A percentile compares a stretch with the other conserved stretches of the same genome.
These are phyloP conservation scores for Triticum timopheevii DNA, from an alignment of 176 grass and related monocot species.

Conservation along the genomic window DNA sequence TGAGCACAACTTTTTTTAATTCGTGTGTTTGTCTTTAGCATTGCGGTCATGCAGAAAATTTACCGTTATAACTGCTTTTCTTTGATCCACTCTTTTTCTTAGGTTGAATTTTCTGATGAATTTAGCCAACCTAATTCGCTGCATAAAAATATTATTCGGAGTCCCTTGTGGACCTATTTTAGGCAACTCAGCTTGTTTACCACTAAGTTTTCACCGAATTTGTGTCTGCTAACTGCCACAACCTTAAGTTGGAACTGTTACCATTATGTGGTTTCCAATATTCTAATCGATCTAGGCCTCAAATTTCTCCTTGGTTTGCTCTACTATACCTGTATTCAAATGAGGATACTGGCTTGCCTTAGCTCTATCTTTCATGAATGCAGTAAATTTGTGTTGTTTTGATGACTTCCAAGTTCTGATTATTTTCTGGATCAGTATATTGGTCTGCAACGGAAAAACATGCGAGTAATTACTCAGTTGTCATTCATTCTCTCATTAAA, in stretches of 20 bases:
- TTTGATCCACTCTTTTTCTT: neutral
- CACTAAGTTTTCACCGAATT: neutral
- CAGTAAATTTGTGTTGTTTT: neutral
- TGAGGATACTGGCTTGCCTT: neutral
- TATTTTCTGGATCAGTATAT: slow-evolving; percentile 1
- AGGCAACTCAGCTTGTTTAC: neutral
- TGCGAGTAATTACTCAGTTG: neutral
- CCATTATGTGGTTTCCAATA: neutral
- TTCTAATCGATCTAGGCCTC: neutral
- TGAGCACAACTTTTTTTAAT: slow-evolving; percentile 21
- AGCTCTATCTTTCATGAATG: neutral
- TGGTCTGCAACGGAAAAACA: neutral
- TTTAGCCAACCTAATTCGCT: neutral
- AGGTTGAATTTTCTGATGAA: neutral
- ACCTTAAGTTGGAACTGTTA: neutral
- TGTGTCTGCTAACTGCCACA: neutral
- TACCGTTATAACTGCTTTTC: neutral
- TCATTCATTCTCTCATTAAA: neutral
- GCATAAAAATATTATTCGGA: neutral
- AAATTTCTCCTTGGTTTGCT: neutral
- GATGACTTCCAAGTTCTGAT: neutral
- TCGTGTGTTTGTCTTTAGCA: slow-evolving; percentile 24
- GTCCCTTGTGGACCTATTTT: neutral
- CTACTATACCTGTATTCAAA: neutral
- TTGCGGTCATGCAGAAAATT: neutral